Conservation (phyloP, 805 yeast genomes). For the Candida ulmi region DNA sequence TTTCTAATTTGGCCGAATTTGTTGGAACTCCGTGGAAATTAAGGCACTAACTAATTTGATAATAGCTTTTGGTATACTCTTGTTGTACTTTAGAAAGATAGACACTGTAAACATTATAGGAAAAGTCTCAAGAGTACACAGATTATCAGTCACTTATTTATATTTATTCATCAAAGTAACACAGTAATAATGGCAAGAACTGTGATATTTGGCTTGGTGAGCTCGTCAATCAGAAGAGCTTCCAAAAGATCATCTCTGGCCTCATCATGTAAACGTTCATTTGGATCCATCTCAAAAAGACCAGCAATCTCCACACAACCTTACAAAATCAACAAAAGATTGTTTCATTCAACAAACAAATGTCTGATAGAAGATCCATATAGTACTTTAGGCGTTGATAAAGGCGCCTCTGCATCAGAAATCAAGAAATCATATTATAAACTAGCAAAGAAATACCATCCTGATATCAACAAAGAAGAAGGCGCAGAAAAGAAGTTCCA, state of each 20-base stretch:
- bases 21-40: no score
- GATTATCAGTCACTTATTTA: no score
- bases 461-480: conserved; percentile 90
- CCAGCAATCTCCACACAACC: neutral
- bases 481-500: conserved; percentile 89
- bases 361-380: conserved; percentile 64
- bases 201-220: neutral
- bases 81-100: no score
- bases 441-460: conserved; percentile 90
- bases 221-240: neutral
- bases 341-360: conserved; percentile 39
- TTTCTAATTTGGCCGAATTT: no score
- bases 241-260: neutral
- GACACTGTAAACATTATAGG: no score
- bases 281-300: neutral
- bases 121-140: no score
- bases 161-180: no score
- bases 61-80: no score
- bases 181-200: neutral
- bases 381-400: conserved; percentile 70
- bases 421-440: conserved; percentile 94
- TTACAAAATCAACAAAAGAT: conserved; percentile 3
- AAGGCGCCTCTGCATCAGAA: conserved; percentile 67
- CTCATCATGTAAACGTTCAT: no score
- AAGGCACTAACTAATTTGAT: no score